Percentiles rank a stretch among this genome's conserved stretches.
phyloP scores from a whole-genome alignment of 164 flowering plant genomes.

The Stephania japonica region DNA sequence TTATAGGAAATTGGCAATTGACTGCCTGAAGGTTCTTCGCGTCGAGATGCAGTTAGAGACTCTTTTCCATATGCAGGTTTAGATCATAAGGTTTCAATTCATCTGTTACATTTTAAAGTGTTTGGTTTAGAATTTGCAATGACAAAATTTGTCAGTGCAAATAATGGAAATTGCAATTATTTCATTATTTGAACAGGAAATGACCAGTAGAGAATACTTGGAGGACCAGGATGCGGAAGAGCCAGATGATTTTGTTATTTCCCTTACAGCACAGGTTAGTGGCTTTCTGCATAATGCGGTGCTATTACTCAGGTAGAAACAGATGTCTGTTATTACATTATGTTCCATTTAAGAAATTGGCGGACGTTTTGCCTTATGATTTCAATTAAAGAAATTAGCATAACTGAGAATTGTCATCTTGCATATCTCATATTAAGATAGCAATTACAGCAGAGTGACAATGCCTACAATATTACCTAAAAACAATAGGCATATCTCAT shows the following conservation, averaged over 20 bases:
- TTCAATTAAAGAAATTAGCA: neutral
- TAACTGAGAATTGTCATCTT: neutral
- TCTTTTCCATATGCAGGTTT: slow-evolving; percentile 89
- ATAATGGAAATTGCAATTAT: neutral
- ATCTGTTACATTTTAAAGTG: neutral
- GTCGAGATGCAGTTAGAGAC: slow-evolving; percentile 97
- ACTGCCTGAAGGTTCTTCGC: slow-evolving; percentile 94
- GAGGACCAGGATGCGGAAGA: slow-evolving; percentile 99
- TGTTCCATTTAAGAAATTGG: neutral
- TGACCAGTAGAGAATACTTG: slow-evolving; percentile 75
- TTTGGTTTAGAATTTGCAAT: neutral
- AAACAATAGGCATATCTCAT: neutral
- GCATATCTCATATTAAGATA: neutral
- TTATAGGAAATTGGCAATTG: slow-evolving; percentile 82
- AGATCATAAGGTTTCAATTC: slow-evolving; percentile 4
- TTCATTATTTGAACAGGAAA: slow-evolving; percentile 48
- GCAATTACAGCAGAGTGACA: no score
- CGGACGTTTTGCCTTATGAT: neutral
- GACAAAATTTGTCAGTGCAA: neutral
- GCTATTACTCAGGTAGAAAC: neutral
- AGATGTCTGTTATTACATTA: neutral
- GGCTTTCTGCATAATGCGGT: neutral
- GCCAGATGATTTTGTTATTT: slow-evolving; percentile 95
- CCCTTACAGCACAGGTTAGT: slow-evolving; percentile 85
- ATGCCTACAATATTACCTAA: no score